Conservation (phyloP, 176 grass and related monocot species). For the Bothriochloa decipiens region DNA sequence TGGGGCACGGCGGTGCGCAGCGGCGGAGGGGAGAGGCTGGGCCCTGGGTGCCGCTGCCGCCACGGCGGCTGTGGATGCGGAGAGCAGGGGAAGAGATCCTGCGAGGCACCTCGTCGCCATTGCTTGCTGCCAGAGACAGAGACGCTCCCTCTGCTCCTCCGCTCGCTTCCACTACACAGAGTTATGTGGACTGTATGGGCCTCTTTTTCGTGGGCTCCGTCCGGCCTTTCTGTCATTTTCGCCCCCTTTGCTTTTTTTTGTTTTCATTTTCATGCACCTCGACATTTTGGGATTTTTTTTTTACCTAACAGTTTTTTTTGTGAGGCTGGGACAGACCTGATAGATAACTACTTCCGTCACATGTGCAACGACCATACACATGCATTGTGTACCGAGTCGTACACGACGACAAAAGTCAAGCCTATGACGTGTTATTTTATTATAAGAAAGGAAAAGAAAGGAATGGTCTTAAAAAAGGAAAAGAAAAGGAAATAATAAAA, state of each 20-base stretch:
- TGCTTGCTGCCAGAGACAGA: background rate
- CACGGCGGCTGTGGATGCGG: slow-evolving; percentile 26
- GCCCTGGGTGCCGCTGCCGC: background rate
- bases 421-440: too few relatives aligned
- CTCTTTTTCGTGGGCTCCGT: slow-evolving; percentile 31
- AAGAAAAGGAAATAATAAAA: too few relatives aligned
- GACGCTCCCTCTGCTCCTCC: background rate
- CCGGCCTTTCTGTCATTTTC: background rate
- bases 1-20: background rate
- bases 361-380: too few relatives aligned
- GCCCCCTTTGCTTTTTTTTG: background rate
- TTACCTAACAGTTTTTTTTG: too few relatives aligned
- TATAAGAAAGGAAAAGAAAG: too few relatives aligned
- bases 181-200: slow-evolving; percentile 23
- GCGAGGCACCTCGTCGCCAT: slow-evolving; percentile 44
- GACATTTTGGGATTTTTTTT: background rate
- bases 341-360: too few relatives aligned
- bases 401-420: too few relatives aligned
- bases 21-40: background rate
- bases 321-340: too few relatives aligned
- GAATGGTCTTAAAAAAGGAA: too few relatives aligned
- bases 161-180: background rate
- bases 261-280: background rate
- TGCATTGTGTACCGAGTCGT: too few relatives aligned
- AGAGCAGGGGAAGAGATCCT: slow-evolving; percentile 34